Evolutionary conservation across 495 filamentous ascomycete genomes (phyloP), one percentile per base, ranked within the genome.

Genomic region (Tuber calosporum): DNA sequence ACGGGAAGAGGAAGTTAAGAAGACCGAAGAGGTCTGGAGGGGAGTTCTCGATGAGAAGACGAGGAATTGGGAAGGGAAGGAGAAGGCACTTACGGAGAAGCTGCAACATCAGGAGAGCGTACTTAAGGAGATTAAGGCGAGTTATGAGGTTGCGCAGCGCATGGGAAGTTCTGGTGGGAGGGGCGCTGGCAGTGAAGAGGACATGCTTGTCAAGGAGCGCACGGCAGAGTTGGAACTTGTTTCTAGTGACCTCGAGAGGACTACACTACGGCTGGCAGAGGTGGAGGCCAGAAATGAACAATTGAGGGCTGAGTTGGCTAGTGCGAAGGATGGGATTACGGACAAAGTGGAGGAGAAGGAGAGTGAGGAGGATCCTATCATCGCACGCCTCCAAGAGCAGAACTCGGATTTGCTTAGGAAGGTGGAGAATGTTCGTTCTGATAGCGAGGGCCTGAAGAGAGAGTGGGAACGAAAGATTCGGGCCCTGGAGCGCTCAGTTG

Each of bases 231-330:
- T 99, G 73, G 95, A 99, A 77, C 92, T 99, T 83, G 89, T 97
- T 34, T 89, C 90, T 78, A 90, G 93, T 1, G 95, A 98, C 81
- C 82, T 99, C 40, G 95, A 99, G 79, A 90, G 93, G 80, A 94
- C 93, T 13, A 97, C 90, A 75, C 83, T 93, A 41, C 85, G 96
- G 62, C 85, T 98, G 53, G 94, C 93, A 40, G 94, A 99, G 75
- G 89, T 97, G 40, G 94, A 98, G 83, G 91, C 92, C 38, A 88
- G 94, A 69, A 99, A 99, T 79, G 95, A 99, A 82, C 93, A 97
- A 79, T 82, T 99, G 73, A 88, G 93, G 62, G 82, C 97, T 53
- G 93, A 98, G 79, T 86, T 99, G 75, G 93, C 94, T 13, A 89
- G 92, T 74, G 84, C 89, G 5, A 88, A 90, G 74, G 83, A 86